Evolutionary conservation across 2,329 filamentous ascomycete genomes (phyloP).

Genomic region (Scedosporium aurantiacum): DNA sequence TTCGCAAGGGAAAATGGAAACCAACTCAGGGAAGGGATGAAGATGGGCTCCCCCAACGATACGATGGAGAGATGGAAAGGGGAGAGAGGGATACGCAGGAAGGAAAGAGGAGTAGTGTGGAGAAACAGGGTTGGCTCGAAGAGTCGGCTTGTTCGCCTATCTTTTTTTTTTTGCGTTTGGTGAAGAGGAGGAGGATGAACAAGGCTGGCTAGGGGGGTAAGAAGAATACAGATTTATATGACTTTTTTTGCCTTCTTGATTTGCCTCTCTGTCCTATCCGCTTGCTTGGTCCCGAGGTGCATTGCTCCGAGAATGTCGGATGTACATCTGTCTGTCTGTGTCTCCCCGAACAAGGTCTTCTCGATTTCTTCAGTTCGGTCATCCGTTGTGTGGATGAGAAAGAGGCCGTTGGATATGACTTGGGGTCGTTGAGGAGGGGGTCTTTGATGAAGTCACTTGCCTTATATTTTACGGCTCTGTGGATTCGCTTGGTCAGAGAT

Average conservation of each 20-base stretch:
- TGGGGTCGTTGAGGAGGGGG: too few relatives aligned
- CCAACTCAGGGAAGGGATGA: too few relatives aligned
- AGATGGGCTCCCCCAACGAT: background rate
- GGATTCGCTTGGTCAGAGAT: too few relatives aligned
- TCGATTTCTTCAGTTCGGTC: too few relatives aligned
- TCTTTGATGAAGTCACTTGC: too few relatives aligned
- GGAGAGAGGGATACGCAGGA: background rate
- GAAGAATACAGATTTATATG: background rate
- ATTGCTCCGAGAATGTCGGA: too few relatives aligned
- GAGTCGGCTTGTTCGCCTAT: background rate
- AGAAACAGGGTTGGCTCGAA: background rate
- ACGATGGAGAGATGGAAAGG: conserved; percentile 10
- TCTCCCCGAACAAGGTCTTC: too few relatives aligned
- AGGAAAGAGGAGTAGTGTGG: conserved; percentile 1
- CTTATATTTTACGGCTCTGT: too few relatives aligned
- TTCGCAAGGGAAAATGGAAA: too few relatives aligned
- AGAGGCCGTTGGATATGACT: too few relatives aligned
- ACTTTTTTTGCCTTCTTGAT: background rate
- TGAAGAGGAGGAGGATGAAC: background rate
- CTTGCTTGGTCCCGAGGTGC: background rate
- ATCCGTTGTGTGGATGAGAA: too few relatives aligned
- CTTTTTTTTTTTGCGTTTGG: background rate
- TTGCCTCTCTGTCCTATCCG: background rate
- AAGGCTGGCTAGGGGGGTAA: background rate
- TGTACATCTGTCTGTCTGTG: too few relatives aligned